Conservation (phyloP, 2,329 filamentous ascomycete species). For the Botrytis aclada region DNA sequence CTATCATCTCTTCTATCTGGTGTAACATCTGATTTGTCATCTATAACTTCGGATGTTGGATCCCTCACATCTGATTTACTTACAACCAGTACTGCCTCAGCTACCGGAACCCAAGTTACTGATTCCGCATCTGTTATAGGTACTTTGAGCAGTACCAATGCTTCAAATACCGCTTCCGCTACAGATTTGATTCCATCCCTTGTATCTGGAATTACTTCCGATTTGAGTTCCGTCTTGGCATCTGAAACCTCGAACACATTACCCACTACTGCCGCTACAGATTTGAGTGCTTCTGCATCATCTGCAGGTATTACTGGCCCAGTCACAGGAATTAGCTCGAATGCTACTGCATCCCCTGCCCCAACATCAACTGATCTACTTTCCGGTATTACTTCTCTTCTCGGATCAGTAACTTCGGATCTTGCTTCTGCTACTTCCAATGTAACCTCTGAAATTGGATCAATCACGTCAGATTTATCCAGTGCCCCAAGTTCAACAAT, state of each 20-base stretch:
- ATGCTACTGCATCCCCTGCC: neutral
- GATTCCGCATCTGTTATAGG: neutral
- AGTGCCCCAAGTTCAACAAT: neutral
- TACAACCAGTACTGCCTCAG: neutral
- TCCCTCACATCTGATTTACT: conserved; percentile 8
- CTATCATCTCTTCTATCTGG: neutral
- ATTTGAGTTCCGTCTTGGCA: neutral
- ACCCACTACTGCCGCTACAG: conserved; percentile 8
- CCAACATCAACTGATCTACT: neutral
- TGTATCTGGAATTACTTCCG: neutral
- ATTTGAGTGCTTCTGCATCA: conserved; percentile 16
- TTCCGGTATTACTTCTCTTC: conserved; percentile 1
- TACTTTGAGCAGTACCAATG: neutral
- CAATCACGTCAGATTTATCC: neutral
- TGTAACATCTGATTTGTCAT: neutral
- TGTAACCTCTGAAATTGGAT: neutral
- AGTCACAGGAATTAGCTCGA: neutral
- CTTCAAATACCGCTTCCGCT: neutral
- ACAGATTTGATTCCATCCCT: neutral
- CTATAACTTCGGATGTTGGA: neutral
- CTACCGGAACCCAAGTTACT: neutral
- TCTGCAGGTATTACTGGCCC: conserved; percentile 15
- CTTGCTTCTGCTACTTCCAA: neutral
- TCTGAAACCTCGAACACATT: conserved; percentile 5
- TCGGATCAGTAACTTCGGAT: conserved; percentile 7